Evolutionary conservation across 2,329 filamentous ascomycete species (phyloP).

Genomic region (Aspergillus costaricaensis): DNA sequence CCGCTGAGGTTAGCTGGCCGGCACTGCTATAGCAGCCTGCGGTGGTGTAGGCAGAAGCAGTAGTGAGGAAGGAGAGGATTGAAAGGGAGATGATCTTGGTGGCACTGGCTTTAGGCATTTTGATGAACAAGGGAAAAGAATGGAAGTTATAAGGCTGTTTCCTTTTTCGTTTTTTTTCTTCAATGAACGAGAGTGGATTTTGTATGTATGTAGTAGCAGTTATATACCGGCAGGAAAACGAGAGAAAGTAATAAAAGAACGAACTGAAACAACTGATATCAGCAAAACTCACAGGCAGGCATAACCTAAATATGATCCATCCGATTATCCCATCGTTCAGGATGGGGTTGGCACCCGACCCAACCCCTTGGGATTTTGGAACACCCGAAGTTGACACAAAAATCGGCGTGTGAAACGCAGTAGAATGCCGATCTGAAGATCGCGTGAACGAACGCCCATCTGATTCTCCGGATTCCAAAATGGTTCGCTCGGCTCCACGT

Average conservation of each 20-base stretch:
- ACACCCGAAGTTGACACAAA: slow-evolving; percentile 7
- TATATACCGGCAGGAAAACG: not conserved
- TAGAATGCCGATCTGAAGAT: slow-evolving; percentile 22
- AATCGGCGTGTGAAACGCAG: slow-evolving; percentile 21
- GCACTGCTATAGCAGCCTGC: slow-evolving; percentile 14
- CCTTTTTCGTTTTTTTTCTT: too few relatives aligned
- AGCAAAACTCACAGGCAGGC: not conserved
- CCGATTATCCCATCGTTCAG: not conserved
- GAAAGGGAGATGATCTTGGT: slow-evolving; percentile 6
- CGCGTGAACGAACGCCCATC: slow-evolving; percentile 6
- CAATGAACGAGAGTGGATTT: not conserved
- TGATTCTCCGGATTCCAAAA: slow-evolving; percentile 18
- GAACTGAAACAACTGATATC: not conserved
- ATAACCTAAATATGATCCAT: slow-evolving; percentile 9
- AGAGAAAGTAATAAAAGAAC: not conserved
- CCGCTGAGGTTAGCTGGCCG: slow-evolving; percentile 4
- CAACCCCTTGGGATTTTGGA: slow-evolving; percentile 15
- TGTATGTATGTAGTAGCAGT: not conserved
- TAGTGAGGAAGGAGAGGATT: slow-evolving; percentile 10
- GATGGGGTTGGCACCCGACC: slow-evolving; percentile 4
- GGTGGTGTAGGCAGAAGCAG: slow-evolving; percentile 1
- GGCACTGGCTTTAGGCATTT: not conserved
- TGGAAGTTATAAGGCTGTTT: too few relatives aligned
- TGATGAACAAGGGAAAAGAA: not conserved
- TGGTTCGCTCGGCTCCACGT: slow-evolving; percentile 15